phyloP scores from a whole-genome alignment of 345 rosid genomes.

The Carallia pectinifolia region DNA sequence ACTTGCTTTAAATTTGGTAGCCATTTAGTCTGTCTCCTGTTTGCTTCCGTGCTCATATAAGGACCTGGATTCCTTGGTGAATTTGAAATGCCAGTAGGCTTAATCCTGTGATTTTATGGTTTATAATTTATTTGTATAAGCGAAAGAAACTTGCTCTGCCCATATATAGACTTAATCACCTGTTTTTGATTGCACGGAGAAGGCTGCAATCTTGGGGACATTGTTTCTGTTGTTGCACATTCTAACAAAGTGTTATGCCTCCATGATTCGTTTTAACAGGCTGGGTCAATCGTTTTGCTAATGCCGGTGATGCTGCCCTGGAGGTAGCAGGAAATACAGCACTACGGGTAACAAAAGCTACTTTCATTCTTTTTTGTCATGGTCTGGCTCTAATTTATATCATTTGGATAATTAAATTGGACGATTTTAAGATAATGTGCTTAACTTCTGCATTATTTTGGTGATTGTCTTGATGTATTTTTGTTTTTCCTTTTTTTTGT shows the following conservation, averaged over 20 bases:
- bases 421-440: too few relatives aligned
- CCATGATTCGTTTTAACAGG: slow-evolving; percentile 45
- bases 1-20: not conserved
- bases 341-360: slow-evolving; percentile 49
- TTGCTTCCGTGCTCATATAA: not conserved
- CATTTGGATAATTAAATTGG: too few relatives aligned
- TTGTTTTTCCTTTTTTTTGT: not conserved
- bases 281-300: slow-evolving; percentile 98
- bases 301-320: slow-evolving; percentile 87
- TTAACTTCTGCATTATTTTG: not conserved
- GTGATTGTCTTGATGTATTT: not conserved
- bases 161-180: too few relatives aligned
- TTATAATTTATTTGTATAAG: too few relatives aligned
- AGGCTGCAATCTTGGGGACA: not conserved
- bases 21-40: not conserved
- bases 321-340: slow-evolving; percentile 91
- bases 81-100: not conserved
- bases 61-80: not conserved
- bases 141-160: too few relatives aligned
- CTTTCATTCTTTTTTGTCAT: too few relatives aligned
- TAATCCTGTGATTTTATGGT: not conserved
- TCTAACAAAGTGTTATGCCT: slow-evolving; percentile 6
- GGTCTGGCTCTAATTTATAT: too few relatives aligned
- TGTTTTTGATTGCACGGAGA: not conserved
- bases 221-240: not conserved